Percentiles rank a stretch among this genome's conserved stretches.
phyloP scores from a whole-genome alignment of 768 basidiomycete species.

The Clathrus columnatus region DNA sequence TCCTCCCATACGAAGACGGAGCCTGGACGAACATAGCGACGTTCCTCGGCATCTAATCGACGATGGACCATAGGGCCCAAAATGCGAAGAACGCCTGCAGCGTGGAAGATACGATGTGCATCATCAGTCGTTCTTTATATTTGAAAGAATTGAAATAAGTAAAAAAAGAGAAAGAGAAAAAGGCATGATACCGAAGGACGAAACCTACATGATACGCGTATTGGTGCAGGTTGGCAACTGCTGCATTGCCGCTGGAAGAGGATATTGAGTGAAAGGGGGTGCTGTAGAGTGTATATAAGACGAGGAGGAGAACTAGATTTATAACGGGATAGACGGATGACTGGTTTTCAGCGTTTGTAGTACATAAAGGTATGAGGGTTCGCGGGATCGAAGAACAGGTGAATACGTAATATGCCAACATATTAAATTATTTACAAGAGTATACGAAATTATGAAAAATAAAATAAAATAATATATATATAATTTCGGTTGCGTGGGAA shows the following conservation, averaged over 20 bases:
- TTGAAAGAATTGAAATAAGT: background rate
- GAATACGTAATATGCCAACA: background rate
- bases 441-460: background rate
- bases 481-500: background rate
- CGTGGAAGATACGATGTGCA: constrained; percentile 69
- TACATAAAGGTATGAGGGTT: background rate
- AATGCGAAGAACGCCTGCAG: constrained; percentile 40
- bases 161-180: background rate
- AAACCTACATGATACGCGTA: constrained; percentile 43
- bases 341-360: background rate
- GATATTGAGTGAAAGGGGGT: constrained; percentile 14
- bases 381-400: constrained; percentile 6
- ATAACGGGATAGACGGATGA: constrained; percentile 6
- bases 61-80: constrained; percentile 56
- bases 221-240: constrained; percentile 58
- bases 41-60: constrained; percentile 68
- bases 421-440: background rate
- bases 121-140: constrained; percentile 39
- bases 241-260: constrained; percentile 37
- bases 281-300: constrained; percentile 8
- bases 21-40: constrained; percentile 59
- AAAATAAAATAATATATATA: background rate
- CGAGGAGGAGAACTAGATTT: constrained; percentile 9
- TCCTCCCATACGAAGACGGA: constrained; percentile 83
- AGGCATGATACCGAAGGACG: background rate